A percentile compares a stretch with the other conserved stretches of the same genome.
Evolutionary conservation across 441 rosid genomes (phyloP).

Genomic region (Isatis lusitanica): DNA sequence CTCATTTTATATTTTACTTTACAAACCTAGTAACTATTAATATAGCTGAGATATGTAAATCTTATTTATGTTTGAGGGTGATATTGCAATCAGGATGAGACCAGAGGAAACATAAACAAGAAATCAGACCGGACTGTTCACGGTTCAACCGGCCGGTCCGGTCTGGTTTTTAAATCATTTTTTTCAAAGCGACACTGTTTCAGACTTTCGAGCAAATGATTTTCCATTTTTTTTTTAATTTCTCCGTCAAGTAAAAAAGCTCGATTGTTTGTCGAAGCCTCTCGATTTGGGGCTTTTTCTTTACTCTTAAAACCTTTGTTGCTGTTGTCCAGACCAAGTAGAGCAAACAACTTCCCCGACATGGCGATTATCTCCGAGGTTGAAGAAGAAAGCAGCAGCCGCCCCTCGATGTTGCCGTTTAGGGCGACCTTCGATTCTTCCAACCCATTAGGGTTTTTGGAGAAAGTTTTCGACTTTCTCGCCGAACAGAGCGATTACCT

Average conservation of each 20-base stretch:
- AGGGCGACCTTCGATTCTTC: slow-evolving; percentile 58
- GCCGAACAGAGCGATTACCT: slow-evolving; percentile 66
- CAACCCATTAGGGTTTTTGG: slow-evolving; percentile 61
- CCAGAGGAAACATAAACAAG: no score
- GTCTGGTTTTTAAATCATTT: no score
- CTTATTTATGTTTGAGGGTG: not conserved
- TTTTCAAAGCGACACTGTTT: no score
- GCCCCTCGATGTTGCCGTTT: slow-evolving; percentile 48
- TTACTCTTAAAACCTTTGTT: not conserved
- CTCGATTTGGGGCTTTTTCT: slow-evolving; percentile 1
- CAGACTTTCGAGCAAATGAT: no score
- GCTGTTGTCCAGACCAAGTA: not conserved
- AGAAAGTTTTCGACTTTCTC: slow-evolving; percentile 63
- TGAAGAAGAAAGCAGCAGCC: slow-evolving; percentile 58
- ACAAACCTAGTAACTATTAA: not conserved
- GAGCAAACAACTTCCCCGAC: slow-evolving; percentile 8
- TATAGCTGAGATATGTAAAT: not conserved
- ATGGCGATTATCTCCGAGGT: slow-evolving; percentile 90
- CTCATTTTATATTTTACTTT: not conserved
- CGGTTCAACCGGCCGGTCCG: no score
- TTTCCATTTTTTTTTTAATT: not conserved
- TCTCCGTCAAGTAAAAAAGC: not conserved
- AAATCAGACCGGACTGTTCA: no score
- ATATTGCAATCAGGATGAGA: no score
- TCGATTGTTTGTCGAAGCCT: slow-evolving; percentile 5